Conservation (phyloP, 2,329 filamentous ascomycete genomes). For the Talaromyces sp. region DNA sequence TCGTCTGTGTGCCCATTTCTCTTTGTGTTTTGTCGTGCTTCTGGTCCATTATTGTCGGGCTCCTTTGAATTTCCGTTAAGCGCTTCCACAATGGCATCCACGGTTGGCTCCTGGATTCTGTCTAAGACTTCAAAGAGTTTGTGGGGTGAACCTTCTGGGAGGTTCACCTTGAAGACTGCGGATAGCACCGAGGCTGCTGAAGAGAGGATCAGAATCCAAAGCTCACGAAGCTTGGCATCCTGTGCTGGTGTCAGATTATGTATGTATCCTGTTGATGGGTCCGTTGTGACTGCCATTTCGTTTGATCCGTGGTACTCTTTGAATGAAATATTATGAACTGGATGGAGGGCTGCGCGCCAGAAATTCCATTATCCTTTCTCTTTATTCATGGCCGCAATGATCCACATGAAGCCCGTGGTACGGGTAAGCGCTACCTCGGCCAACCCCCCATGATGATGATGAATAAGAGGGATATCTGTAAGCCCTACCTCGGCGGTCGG, state of each 20-base stretch:
- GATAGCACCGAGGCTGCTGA: constrained; percentile 23
- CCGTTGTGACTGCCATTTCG: constrained; percentile 13
- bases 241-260: constrained; percentile 82
- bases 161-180: constrained; percentile 40
- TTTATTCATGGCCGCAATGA: too few species aligned
- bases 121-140: constrained; percentile 24
- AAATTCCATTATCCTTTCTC: too few species aligned
- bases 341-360: too few species aligned
- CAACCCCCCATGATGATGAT: too few species aligned
- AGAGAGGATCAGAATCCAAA: constrained; percentile 65
- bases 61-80: constrained; percentile 10
- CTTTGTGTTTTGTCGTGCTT: not conserved
- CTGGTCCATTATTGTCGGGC: not conserved
- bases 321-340: too few species aligned
- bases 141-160: constrained; percentile 19
- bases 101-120: constrained; percentile 24
- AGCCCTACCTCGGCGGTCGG: too few species aligned
- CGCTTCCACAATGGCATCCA: constrained; percentile 23
- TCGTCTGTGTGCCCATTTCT: not conserved
- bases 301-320: not conserved
- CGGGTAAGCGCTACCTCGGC: too few species aligned
- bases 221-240: constrained; percentile 79
- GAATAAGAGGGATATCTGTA: too few species aligned
- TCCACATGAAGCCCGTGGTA: too few species aligned
- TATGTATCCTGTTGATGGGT: constrained; percentile 53